These are phyloP conservation scores for Berkeleyomyces rouxiae DNA, from an alignment of 2,329 filamentous ascomycete genomes.

Conservation along the genomic window DNA sequence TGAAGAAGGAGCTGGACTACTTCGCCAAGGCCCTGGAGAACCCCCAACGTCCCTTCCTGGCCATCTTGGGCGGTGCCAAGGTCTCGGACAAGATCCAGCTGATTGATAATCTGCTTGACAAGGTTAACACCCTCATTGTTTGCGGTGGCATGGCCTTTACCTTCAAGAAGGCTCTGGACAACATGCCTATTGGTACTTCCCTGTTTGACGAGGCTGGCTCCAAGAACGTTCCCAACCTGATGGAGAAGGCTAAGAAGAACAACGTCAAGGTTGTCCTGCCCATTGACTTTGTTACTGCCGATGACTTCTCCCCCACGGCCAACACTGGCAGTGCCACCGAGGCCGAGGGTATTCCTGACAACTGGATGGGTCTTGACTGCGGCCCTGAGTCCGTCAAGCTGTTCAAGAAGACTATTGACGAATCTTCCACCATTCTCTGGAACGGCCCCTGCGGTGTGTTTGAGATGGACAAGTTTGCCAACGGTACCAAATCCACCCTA, in stretches of 20 bases:
- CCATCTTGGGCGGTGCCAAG: slow-evolving; percentile 95
- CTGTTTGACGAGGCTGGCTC: slow-evolving; percentile 88
- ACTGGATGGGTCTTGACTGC: slow-evolving; percentile 96
- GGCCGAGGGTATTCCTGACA: slow-evolving; percentile 71
- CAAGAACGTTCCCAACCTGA: slow-evolving; percentile 74
- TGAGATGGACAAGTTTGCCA: slow-evolving; percentile 88
- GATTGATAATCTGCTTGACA: slow-evolving; percentile 95
- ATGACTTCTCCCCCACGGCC: slow-evolving; percentile 84
- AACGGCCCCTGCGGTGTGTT: slow-evolving; percentile 97
- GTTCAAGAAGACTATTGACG: slow-evolving; percentile 72
- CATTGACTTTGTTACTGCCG: slow-evolving; percentile 86
- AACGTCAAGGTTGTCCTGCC: slow-evolving; percentile 89
- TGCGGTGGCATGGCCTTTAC: slow-evolving; percentile 98
- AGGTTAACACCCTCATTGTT: slow-evolving; percentile 93
- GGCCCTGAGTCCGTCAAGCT: slow-evolving; percentile 76
- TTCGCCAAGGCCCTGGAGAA: slow-evolving; percentile 92
- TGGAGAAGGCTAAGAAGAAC: slow-evolving; percentile 94
- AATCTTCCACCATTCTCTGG: slow-evolving; percentile 95
- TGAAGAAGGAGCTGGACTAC: slow-evolving; percentile 99
- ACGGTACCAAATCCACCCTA: slow-evolving; percentile 79
- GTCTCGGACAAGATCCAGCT: slow-evolving; percentile 99
- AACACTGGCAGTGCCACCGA: slow-evolving; percentile 69
- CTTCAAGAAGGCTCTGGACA: slow-evolving; percentile 97
- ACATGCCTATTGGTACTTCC: slow-evolving; percentile 73
- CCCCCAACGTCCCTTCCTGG: slow-evolving; percentile 89